Evolutionary conservation across 2,329 filamentous ascomycete genomes (phyloP), one percentile per base, ranked within the genome.

Genomic region (Pseudogymnoascus sp.): DNA sequence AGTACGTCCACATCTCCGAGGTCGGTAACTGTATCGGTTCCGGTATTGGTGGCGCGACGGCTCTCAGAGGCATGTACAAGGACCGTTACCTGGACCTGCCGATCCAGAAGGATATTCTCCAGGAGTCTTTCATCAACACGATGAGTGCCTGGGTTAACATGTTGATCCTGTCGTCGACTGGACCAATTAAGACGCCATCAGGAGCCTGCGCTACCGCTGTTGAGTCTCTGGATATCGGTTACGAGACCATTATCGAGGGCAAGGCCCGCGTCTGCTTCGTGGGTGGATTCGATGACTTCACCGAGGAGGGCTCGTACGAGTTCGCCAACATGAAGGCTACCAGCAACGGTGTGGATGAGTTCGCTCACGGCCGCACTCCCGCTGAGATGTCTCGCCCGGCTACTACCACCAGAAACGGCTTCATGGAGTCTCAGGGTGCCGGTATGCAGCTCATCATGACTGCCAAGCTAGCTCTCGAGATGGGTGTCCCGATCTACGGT

Each of bases 251-350:
- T 73, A 87, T 97, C 71, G 93, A 97, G 76, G 94, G 94, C 78
- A 99, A 99, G 83, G 94, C 95, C 64, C 90, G 92, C 60, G 86
- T 99, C 72, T 97, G 93, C 83, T 89, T 99, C 68, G 95, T 99
- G 64, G 94, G 94, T 84, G 94, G 94, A 69, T 97, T 99, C 72
- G 94, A 99, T 79, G 95, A 99, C 78, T 97, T 99, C 81, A 92
- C 95, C 72, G 94, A 99, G 79, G 94, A 99, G 79, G 95, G 94
- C 60, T 99, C 94, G 1, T 99, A 97, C 73, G 94, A 99, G 77
- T 99, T 99, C 75, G 94, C 94, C 81, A 99, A 99, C 82, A 99
- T 99, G 94, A 96, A 96, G 79, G 94, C 94, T 64, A 99, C 94
- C 62, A 97, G 92, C 84, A 99, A 97, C 73, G 92, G 93, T 25